These are phyloP conservation scores for Xanthoparmelia taractica DNA, from an alignment of 495 filamentous ascomycete species.

Conservation along the genomic window DNA sequence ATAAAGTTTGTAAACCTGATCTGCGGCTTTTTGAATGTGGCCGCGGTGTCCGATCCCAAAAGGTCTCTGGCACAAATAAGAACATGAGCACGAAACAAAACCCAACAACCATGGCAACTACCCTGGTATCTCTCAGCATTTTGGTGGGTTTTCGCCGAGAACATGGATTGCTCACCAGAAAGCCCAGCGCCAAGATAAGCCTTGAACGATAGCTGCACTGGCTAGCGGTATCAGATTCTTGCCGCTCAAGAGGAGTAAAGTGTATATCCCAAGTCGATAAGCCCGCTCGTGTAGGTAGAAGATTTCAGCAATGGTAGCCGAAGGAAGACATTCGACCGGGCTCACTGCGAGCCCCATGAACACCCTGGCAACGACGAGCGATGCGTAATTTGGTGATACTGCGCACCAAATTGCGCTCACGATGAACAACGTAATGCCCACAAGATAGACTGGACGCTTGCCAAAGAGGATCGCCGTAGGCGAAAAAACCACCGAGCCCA, in stretches of 20 bases:
- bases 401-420: constrained; percentile 82
- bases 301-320: constrained; percentile 92
- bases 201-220: constrained; percentile 76
- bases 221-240: constrained; percentile 89
- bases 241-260: constrained; percentile 76
- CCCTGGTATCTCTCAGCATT: constrained; percentile 42
- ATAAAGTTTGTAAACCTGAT: constrained; percentile 18
- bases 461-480: constrained; percentile 89
- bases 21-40: constrained; percentile 38
- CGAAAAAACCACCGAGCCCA: constrained; percentile 75
- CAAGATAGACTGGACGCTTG: constrained; percentile 86
- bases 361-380: constrained; percentile 73
- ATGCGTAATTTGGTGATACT: constrained; percentile 67
- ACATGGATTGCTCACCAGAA: constrained; percentile 56
- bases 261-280: constrained; percentile 94
- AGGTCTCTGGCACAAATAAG: constrained; percentile 90
- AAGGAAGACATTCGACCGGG: constrained; percentile 90
- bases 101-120: constrained; percentile 78
- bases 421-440: constrained; percentile 67
- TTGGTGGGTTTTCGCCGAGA: background rate
- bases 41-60: constrained; percentile 82
- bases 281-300: constrained; percentile 94
- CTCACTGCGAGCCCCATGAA: constrained; percentile 82
- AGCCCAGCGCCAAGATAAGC: constrained; percentile 81
- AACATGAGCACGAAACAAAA: constrained; percentile 68